Evolutionary conservation across 495 filamentous ascomycete genomes (phyloP), one percentile per base, ranked within the genome.

Genomic region (Hypoxylon lienhwacheense): DNA sequence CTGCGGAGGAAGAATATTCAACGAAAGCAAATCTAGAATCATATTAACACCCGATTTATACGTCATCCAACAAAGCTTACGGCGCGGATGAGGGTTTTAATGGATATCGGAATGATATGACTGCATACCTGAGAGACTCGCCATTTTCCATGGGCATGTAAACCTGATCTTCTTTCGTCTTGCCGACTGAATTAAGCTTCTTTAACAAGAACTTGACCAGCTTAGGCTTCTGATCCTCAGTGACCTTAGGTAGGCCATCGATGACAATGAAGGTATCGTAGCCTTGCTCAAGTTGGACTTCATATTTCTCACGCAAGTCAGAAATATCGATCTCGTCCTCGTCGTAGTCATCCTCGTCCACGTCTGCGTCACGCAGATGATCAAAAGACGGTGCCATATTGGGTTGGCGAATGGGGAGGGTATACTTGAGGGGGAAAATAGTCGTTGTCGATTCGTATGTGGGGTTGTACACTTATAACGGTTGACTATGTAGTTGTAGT

Each of bases 201-300:
- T 89, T 88, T 69, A 93, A 76, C 70, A 98, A 75, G 72, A 96
- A 96, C 70, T 97, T 97, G 61, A 95, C 78, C 45, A 98, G 84
- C 73, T 95, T 96, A 20, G 89, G 82, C 68, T 87, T 87, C 74
- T 82, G 88, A 21, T 89, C 91, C 66, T 88, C 87, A 46, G 79
- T 79, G 36, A 98, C 93, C 39, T 85, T 73, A 47, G 93, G 93
- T 25, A 97, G 82, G 56, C 93, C 93, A 73, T 98, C 93, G 69
- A 96, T 80, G 41, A 97, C 90, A 48, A 98, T 85, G 63, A 98
- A 98, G 55, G 89, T 85, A 67, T 98, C 93, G 64, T 96, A 83
- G 45, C 93, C 92, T 70, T 96, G 88, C 69, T 98, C 92, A 41
- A 96, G 79, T 63, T 91, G 90, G 31, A 97, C 93, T 70, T 97